These are phyloP conservation scores for Cephalotrichum gorgonifer DNA, from an alignment of 2,329 filamentous ascomycete species.

Conservation along the genomic window DNA sequence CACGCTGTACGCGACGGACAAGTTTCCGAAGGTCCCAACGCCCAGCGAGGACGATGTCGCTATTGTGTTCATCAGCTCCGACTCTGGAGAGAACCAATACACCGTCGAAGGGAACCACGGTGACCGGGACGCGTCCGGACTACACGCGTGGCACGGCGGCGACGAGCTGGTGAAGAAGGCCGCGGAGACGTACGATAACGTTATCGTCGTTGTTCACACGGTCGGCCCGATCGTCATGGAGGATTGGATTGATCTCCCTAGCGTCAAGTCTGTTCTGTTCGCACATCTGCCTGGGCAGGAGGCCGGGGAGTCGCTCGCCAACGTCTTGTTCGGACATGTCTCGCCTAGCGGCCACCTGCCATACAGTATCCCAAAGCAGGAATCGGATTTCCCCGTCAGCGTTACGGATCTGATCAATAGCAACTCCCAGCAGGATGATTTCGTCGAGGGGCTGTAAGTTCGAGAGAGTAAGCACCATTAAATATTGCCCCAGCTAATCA, in stretches of 20 bases:
- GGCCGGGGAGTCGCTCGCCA: slow-evolving; percentile 69
- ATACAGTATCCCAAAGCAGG: slow-evolving; percentile 70
- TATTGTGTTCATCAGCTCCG: slow-evolving; percentile 76
- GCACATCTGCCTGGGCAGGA: slow-evolving; percentile 85
- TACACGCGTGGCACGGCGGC: slow-evolving; percentile 65
- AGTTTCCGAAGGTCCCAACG: slow-evolving; percentile 20
- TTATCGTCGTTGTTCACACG: slow-evolving; percentile 78
- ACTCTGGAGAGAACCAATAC: slow-evolving; percentile 71
- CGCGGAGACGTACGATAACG: slow-evolving; percentile 39
- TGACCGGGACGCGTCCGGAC: slow-evolving; percentile 58
- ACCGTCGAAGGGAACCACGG: slow-evolving; percentile 51
- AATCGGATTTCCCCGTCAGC: slow-evolving; percentile 59
- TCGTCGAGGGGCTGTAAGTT: slow-evolving; percentile 56
- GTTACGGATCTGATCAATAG: slow-evolving; percentile 28
- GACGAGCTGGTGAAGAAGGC: slow-evolving; percentile 65
- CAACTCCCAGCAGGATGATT: slow-evolving; percentile 60
- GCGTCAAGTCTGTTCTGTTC: slow-evolving; percentile 68
- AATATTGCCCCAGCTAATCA: neutral
- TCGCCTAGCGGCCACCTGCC: slow-evolving; percentile 74
- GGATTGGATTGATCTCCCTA: slow-evolving; percentile 65
- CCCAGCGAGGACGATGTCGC: slow-evolving; percentile 59
- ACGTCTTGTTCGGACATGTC: slow-evolving; percentile 67
- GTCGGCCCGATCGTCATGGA: slow-evolving; percentile 78
- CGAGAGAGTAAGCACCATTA: neutral
- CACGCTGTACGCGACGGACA: slow-evolving; percentile 35